A percentile compares a stretch with the other conserved stretches of the same genome.
Conservation (phyloP, 768 basidiomycete genomes). For the Grammothele lineata region DNA sequence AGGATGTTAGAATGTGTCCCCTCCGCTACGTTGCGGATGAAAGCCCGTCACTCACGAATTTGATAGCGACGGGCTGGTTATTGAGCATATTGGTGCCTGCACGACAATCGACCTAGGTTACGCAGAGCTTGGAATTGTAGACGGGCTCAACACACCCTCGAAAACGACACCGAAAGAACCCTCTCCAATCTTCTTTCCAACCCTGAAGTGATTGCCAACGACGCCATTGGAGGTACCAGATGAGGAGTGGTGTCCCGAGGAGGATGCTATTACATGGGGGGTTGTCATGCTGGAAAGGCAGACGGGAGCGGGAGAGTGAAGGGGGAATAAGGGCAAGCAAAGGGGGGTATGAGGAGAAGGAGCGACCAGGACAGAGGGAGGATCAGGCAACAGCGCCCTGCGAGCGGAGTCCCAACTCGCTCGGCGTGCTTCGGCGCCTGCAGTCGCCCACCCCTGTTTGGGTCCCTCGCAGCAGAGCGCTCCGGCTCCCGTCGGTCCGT, state of each 20-base stretch:
- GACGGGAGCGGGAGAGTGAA: constrained; percentile 15
- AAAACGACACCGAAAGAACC: constrained; percentile 99
- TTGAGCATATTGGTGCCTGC: constrained; percentile 83
- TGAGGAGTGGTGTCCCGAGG: constrained; percentile 55
- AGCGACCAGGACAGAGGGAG: constrained; percentile 1
- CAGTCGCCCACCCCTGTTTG: constrained; percentile 4
- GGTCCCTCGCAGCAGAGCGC: constrained; percentile 1
- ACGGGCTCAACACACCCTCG: constrained; percentile 58
- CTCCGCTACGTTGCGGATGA: background rate
- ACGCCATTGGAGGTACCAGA: constrained; percentile 65
- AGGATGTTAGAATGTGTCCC: constrained; percentile 5
- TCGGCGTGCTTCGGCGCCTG: no score
- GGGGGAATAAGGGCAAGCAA: constrained; percentile 10
- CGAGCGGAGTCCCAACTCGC: constrained; percentile 17
- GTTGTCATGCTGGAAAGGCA: constrained; percentile 53
- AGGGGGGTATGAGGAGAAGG: constrained; percentile 9
- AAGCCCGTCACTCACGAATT: constrained; percentile 67
- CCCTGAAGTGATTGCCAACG: constrained; percentile 77
- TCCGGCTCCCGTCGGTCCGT: background rate
- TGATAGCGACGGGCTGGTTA: constrained; percentile 89
- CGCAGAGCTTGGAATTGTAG: no score
- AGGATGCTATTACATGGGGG: constrained; percentile 80
- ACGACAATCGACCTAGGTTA: no score
- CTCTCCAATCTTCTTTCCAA: constrained; percentile 99
- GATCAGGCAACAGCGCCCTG: constrained; percentile 11